Conservation (phyloP, 768 basidiomycete species). For the Phlebiopsis gigantea region DNA sequence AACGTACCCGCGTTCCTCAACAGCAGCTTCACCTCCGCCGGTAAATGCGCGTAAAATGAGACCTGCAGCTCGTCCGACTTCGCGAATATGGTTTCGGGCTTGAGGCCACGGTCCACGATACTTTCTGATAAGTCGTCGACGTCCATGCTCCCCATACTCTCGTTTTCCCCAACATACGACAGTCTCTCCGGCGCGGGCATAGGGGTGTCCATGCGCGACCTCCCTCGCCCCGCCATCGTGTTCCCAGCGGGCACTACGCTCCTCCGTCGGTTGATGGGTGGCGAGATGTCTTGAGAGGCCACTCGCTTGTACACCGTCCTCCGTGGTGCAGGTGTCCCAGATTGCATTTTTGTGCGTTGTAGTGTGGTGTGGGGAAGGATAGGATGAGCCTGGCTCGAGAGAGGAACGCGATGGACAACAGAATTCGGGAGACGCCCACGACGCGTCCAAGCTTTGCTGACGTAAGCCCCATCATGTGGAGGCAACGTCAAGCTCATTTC, state of each 20-base stretch:
- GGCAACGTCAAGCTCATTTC: not conserved
- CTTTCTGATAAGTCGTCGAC: slow-evolving; percentile 31
- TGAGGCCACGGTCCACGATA: slow-evolving; percentile 31
- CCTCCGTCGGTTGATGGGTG: slow-evolving; percentile 19
- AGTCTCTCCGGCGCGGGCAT: slow-evolving; percentile 20
- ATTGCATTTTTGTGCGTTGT: slow-evolving; percentile 37
- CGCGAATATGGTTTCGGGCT: slow-evolving; percentile 46
- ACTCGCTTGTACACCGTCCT: slow-evolving; percentile 26
- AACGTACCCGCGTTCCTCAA: slow-evolving; percentile 59
- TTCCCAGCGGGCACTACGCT: slow-evolving; percentile 12
- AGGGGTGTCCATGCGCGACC: slow-evolving; percentile 43
- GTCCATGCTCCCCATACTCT: slow-evolving; percentile 49
- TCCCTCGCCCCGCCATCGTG: slow-evolving; percentile 26
- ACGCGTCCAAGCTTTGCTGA: slow-evolving; percentile 16
- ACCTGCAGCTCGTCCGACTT: slow-evolving; percentile 69
- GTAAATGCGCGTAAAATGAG: slow-evolving; percentile 63
- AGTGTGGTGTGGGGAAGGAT: not conserved
- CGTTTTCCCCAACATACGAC: slow-evolving; percentile 29
- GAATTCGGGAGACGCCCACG: slow-evolving; percentile 12
- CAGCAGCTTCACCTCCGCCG: slow-evolving; percentile 69
- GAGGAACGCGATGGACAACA: slow-evolving; percentile 5
- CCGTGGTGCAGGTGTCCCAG: slow-evolving; percentile 54
- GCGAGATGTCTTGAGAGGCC: slow-evolving; percentile 23
- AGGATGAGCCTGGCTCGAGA: not conserved
- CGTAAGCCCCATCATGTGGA: not conserved